phyloP scores from a whole-genome alignment of 805 yeast genomes.

The Suhomyces tanzawaensis region DNA sequence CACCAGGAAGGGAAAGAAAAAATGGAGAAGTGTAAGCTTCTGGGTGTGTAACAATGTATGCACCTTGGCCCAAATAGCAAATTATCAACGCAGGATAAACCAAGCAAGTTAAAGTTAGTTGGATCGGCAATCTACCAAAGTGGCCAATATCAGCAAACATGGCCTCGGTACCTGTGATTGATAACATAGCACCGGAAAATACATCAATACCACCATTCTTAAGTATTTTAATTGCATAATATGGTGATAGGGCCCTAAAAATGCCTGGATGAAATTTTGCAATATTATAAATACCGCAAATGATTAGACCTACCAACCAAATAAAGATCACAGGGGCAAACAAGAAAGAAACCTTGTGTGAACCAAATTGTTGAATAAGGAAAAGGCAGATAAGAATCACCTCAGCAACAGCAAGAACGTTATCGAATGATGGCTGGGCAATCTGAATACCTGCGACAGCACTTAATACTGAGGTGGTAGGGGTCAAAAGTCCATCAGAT shows the following conservation, averaged over 20 bases:
- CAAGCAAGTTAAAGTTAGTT: slow-evolving; percentile 42
- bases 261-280: slow-evolving; percentile 40
- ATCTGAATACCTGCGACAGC: slow-evolving; percentile 57
- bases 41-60: slow-evolving; percentile 44
- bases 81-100: slow-evolving; percentile 54
- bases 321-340: slow-evolving; percentile 56
- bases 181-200: slow-evolving; percentile 51
- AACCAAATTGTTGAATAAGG: slow-evolving; percentile 48
- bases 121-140: slow-evolving; percentile 50
- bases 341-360: slow-evolving; percentile 43
- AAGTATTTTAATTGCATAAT: slow-evolving; percentile 48
- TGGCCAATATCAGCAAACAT: slow-evolving; percentile 65
- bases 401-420: slow-evolving; percentile 50
- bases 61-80: slow-evolving; percentile 59
- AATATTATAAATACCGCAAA: slow-evolving; percentile 48
- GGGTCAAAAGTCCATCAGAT: slow-evolving; percentile 61
- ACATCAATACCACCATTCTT: slow-evolving; percentile 39
- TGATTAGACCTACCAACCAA: slow-evolving; percentile 48
- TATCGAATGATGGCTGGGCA: slow-evolving; percentile 45
- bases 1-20: slow-evolving; percentile 52
- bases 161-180: slow-evolving; percentile 60
- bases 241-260: slow-evolving; percentile 50
- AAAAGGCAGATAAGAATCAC: slow-evolving; percentile 47
- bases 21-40: slow-evolving; percentile 41
- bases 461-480: slow-evolving; percentile 59